phyloP scores from a whole-genome alignment of 805 yeast species.

The Citeromyces matritensis region DNA sequence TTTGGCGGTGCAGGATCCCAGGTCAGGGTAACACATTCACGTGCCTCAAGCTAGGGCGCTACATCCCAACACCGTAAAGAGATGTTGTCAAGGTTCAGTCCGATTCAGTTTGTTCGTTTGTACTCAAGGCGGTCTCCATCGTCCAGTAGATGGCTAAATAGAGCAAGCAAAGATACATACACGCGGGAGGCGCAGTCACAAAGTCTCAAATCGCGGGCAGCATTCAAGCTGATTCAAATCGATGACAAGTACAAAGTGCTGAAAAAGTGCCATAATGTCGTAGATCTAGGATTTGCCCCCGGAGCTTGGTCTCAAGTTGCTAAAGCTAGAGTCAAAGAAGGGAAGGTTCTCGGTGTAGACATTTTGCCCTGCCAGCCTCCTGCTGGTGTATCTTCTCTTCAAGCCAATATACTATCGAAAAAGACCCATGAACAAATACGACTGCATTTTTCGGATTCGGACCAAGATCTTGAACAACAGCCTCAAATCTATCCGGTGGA shows the following conservation, averaged over 20 bases:
- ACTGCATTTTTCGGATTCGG: conserved; percentile 22
- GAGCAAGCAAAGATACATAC: conserved; percentile 54
- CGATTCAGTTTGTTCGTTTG: neutral
- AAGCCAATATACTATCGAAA: conserved; percentile 72
- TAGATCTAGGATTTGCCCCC: conserved; percentile 88
- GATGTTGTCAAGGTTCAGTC: neutral
- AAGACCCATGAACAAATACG: conserved; percentile 43
- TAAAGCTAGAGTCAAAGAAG: conserved; percentile 28
- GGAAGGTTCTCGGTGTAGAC: conserved; percentile 69
- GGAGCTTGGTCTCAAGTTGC: conserved; percentile 94
- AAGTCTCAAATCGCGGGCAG: conserved; percentile 73
- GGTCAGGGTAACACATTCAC: neutral
- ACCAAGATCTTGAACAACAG: conserved; percentile 3
- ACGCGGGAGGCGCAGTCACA: conserved; percentile 50
- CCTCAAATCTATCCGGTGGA: conserved; percentile 29
- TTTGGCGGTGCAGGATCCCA: too few relatives aligned
- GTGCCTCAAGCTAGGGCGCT: conserved; percentile 1
- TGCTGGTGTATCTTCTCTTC: conserved; percentile 61
- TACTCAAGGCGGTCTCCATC: conserved; percentile 13
- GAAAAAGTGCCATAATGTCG: conserved; percentile 38
- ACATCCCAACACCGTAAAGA: neutral
- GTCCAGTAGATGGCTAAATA: conserved; percentile 57
- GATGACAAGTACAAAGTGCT: conserved; percentile 51
- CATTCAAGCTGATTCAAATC: conserved; percentile 71
- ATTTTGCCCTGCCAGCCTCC: conserved; percentile 72